Percentiles rank a stretch among this genome's conserved stretches.
phyloP scores from a whole-genome alignment of 371 early-diverging fungal species.

The Mucor saturninus region DNA sequence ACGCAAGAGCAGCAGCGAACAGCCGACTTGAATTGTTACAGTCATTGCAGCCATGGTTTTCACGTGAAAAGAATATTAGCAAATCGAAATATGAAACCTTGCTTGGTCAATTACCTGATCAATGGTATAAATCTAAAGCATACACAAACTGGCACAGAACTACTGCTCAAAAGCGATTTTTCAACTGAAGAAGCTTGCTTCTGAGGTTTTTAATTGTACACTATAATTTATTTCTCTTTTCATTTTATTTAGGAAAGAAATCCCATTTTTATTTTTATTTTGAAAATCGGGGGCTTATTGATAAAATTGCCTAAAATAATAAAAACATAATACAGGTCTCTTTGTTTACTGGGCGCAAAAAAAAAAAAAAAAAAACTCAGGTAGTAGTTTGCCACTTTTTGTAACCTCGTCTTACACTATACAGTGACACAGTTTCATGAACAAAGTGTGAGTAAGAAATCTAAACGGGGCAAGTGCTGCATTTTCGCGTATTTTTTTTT shows the following conservation, averaged over 20 bases:
- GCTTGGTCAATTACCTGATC: conserved; percentile 22
- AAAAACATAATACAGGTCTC: not conserved
- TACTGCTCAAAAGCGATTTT: conserved; percentile 40
- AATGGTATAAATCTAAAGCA: conserved; percentile 32
- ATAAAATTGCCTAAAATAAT: not conserved
- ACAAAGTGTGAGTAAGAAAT: not conserved
- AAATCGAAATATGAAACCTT: conserved; percentile 17
- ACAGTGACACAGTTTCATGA: conserved; percentile 2
- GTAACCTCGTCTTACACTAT: too few species aligned
- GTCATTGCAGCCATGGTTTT: conserved; percentile 40
- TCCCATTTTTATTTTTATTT: not conserved
- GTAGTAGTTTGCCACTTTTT: too few species aligned
- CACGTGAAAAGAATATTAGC: conserved; percentile 12
- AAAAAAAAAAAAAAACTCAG: too few species aligned
- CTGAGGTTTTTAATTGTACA: not conserved
- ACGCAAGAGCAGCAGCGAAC: conserved; percentile 31
- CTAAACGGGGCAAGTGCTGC: too few species aligned
- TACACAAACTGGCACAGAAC: conserved; percentile 49
- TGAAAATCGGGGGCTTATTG: not conserved
- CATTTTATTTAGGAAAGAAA: not conserved
- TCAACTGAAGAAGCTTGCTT: not conserved
- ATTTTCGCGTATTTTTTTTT: too few species aligned
- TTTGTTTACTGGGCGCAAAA: not conserved
- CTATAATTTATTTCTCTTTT: not conserved
- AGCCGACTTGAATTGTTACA: conserved; percentile 32